Base-by-base conservation (phyloP, 2,329 filamentous ascomycete species). In the Dactylella cylindrospora region DNA sequence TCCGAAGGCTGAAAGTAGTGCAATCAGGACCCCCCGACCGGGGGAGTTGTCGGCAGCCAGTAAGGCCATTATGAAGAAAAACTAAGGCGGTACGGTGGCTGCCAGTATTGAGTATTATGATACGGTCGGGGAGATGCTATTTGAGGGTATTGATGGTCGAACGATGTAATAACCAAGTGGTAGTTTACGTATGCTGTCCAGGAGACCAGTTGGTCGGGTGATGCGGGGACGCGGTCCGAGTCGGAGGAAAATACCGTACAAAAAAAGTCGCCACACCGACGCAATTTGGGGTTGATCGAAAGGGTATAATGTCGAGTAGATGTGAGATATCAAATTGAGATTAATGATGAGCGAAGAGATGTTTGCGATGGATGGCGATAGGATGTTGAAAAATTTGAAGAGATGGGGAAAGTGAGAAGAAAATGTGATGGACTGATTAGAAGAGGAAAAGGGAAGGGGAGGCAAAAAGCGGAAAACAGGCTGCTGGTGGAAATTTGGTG, bases 1-100 rank as follows among this genome's bases (percentile, higher is more conserved):
- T 65, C 90, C 91, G 74, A 97, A 91, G 10, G 91, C 94, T 31
- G 90, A 95, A 65, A 96, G 79, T 71, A 98, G 84, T 68, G 91
- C 93, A 72, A 98, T 97, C 73, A 97, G 80, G 70, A 97, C 88
- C 73, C 91, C 91, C 71, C 82, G 84, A 59, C 81, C 82, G 49
- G 81, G 82, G 29, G 80, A 81, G 50, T 77, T 77, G 66, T 74
- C 70, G 50, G 70, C 69, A 51, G 44, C 59, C 59, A 64, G 55
- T 29, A 57, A 13, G 50, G 51, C 59, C 45, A 64, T 57, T 22
- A 55, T 10, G 17, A 57, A 38, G 33, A 44, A 64, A 3, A 44
- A 47, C 52, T 44, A 57, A 9, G 59, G 50, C 51, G 59, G 46
- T 40, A 39, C 50, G 38, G 51, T 33, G 45, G 39, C 40, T n/a